Base-by-base conservation (phyloP, 2,329 filamentous ascomycete genomes). In the Trichoderma polysporum region DNA sequence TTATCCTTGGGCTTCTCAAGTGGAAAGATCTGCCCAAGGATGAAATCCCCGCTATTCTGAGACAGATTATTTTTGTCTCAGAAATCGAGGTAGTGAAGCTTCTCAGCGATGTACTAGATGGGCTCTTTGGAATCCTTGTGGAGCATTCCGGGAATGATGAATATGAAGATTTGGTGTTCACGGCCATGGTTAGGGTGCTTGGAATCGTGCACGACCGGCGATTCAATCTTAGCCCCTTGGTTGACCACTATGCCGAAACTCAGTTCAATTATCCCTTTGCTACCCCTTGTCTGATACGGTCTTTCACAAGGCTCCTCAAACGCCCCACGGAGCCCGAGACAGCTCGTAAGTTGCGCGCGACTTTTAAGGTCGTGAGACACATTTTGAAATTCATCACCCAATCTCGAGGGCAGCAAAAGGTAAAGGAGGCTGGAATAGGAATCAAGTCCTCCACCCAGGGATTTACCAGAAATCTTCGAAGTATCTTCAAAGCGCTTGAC, bases 31-130 rank as follows among this genome's bases (percentile, higher is more conserved):
- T 90, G 47, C 84, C 89, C 0, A 85, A 89, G 53, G 88, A 89
- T 31, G 88, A 94, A 39, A 83, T 98, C 1, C 84, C 91, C 0
- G 84, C 88, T 27, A 82, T 97, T 0, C 81, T 99, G 49, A 91
- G 91, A 75, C 90, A 94, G 71, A 87, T 98, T 57, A 89, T 94
- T 22, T 98, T 98, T 71, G 94, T 99, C 0, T 92, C 95, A 0
- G 95, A 99, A 76, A 97, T 98, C 66, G 96, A 99, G 79, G 92
- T 99, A 37, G 95, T 99, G 69, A 99, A 98, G 81, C 85, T 98
- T 49, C 82, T 98, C 8, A 91, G 87, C 69, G 91, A 97, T 73
- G 93, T 98, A 1, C 90, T 99, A 62, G 92, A 97, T 76, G 88
- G 93, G 0, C 86, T 99, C 0, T 99, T 99, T 75, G 91, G 92